Evolutionary conservation across 1,284 basidiomycete genomes (phyloP), one percentile per base, ranked within the genome.

Genomic region (Leucoagaricus sp.): DNA sequence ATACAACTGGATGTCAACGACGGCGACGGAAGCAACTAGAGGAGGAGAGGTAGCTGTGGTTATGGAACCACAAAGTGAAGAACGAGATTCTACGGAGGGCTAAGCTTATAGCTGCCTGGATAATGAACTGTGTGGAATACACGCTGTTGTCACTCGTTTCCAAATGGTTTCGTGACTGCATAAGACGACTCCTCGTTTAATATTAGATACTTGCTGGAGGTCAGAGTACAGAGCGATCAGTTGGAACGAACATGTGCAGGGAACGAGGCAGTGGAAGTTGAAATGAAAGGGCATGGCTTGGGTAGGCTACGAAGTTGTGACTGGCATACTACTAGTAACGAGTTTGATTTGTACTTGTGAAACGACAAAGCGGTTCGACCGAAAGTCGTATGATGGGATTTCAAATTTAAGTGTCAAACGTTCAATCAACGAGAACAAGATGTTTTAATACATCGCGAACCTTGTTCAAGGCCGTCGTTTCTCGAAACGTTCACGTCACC

Each of bases 81-180:
- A n/a, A 47, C 10, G 5, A 26, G 19, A 25, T 15, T 25, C 33
- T 29, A 15, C 31, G 12, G 13, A 45, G 42, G 36, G 9, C 19
- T 26, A 33, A 38, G 45, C 47, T 56, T 55, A 60, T 60, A 63
- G 65, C 70, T 71, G 70, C 74, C 72, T 72, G 68, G 60, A 45
- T 50, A 21, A 54, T 63, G 58, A 49, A 60, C 63, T 65, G 72
- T 66, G 66, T 61, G 67, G 62, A 61, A 48, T 67, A 67, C 72
- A 74, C 68, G 72, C 69, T 60, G 61, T 60, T 56, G 61, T 59
- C 63, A 58, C 67, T 68, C 64, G 62, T 58, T 55, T 62, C 50
- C 42, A 58, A 57, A 58, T 52, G 61, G 59, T 65, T 58, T 62
- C 65, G 67, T 67, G 31, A 36, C 15, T 60, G 64, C 62, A 63